Evolutionary conservation across 352 stramenopile species (phyloP).

Genomic region (Peronospora destructor): DNA sequence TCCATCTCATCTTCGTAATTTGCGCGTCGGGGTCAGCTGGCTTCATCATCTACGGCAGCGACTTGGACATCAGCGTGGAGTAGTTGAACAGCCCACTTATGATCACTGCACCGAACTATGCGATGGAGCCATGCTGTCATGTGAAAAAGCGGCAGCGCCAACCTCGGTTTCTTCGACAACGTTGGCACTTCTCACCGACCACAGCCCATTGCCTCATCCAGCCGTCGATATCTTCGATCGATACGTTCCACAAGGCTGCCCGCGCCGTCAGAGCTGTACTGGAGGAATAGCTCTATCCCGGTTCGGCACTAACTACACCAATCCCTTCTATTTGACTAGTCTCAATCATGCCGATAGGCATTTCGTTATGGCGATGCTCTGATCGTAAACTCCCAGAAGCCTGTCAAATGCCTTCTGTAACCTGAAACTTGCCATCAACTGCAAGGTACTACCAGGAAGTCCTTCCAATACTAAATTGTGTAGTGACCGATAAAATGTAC

Average conservation of each 20-base stretch:
- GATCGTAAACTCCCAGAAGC: too few relatives aligned
- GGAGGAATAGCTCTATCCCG: constrained; percentile 22
- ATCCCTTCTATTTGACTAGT: too few relatives aligned
- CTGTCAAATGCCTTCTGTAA: constrained; percentile 35
- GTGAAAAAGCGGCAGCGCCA: constrained; percentile 15
- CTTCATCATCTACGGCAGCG: constrained; percentile 24
- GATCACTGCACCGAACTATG: constrained; percentile 17
- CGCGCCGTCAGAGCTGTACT: constrained; percentile 26
- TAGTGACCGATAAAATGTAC: too few relatives aligned
- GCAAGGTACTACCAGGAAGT: too few relatives aligned
- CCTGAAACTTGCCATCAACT: too few relatives aligned
- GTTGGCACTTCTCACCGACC: constrained; percentile 23
- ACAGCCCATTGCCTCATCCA: constrained; percentile 6
- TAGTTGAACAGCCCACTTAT: constrained; percentile 18
- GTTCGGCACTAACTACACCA: too few relatives aligned
- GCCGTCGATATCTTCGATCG: neutral
- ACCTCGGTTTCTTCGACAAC: constrained; percentile 8
- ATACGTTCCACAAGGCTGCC: constrained; percentile 8
- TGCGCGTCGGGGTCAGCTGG: constrained; percentile 19
- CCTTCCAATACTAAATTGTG: too few relatives aligned
- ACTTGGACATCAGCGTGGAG: constrained; percentile 24
- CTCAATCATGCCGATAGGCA: constrained; percentile 39
- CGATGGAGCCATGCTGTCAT: constrained; percentile 7
- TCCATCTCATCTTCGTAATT: constrained; percentile 22
- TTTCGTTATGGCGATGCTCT: too few relatives aligned